phyloP scores from a whole-genome alignment of 2,329 filamentous ascomycete genomes.

The Colletotrichum gloeosporioides region DNA sequence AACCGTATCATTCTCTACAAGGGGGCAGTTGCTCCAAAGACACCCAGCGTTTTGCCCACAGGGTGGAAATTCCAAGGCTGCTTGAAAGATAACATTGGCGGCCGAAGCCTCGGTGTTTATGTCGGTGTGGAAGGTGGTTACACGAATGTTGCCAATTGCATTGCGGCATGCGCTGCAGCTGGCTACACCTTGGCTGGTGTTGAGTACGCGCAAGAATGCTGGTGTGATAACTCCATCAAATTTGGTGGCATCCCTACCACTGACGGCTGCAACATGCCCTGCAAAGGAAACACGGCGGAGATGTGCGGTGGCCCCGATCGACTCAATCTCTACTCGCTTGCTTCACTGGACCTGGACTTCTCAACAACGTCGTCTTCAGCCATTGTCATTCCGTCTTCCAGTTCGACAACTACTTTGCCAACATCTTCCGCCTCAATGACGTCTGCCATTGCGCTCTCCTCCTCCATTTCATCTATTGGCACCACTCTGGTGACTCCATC shows the following conservation, averaged over 20 bases:
- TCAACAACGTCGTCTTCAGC: neutral
- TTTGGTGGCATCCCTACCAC: neutral
- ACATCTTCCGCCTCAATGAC: neutral
- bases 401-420: neutral
- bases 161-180: neutral
- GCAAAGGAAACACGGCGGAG: neutral
- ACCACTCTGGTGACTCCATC: neutral
- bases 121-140: neutral
- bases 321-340: neutral
- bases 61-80: neutral
- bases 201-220: neutral
- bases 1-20: conserved; percentile 38
- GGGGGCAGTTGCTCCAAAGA: conserved; percentile 22
- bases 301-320: neutral
- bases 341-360: neutral
- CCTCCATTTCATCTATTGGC: neutral
- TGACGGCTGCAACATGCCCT: neutral
- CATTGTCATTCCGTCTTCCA: neutral
- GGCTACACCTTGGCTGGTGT: neutral
- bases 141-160: neutral
- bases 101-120: neutral
- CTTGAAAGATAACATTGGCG: neutral
- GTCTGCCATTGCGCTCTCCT: neutral
- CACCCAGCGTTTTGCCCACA: neutral
- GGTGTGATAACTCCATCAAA: conserved; percentile 4